Base-by-base conservation (phyloP, 2,329 filamentous ascomycete species). In the Fusarium pilosicola region DNA sequence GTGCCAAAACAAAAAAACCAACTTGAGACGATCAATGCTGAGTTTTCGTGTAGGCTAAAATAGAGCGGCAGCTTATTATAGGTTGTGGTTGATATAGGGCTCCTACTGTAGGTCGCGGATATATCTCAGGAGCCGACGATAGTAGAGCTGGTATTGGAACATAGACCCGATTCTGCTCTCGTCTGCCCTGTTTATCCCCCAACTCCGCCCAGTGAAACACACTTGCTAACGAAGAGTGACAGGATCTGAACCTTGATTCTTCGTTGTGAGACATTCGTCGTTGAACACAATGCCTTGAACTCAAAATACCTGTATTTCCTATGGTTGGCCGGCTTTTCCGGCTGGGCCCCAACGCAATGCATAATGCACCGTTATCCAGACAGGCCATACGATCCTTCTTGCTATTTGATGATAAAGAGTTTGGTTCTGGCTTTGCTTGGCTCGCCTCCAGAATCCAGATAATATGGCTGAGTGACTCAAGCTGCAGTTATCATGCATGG, bases 301-400 rank as follows among this genome's bases (percentile, higher is more conserved):
- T 74, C 56, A 72, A 68, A 74, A 72, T 72, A 32, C 32, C 41
- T 30, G 32, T 57, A 62, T 58, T 44, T 41, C 57, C 52, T 34
- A 68, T 30, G 42, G 48, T 52, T 36, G 39, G 45, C 70, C 66
- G 70, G 56, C 54, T 59, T 55, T 73, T 65, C 71, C 63, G 71
- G 56, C 38, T 62, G 34, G 28, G 49, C 18, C 58, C 42, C 51
- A 70, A 49, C 66, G 28, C 30, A 70, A 65, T 38, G 41, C 62
- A 62, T 24, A 56, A 48, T 57, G 38, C 48, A 22, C 51, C 42
- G 34, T 58, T 44, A 55, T 54, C 57, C 41, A 63, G 65, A 52
- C 56, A 56, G 39, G 32, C 24, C n/a, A 42, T 52, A 52, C 49
- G 38, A 69, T 54, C 26, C 63, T 58, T 46, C 32, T 44, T 51